A percentile compares a stretch with the other conserved stretches of the same genome.
Conservation (phyloP, 202 grass and related monocot genomes). For the Brachypodium distachyon region DNA sequence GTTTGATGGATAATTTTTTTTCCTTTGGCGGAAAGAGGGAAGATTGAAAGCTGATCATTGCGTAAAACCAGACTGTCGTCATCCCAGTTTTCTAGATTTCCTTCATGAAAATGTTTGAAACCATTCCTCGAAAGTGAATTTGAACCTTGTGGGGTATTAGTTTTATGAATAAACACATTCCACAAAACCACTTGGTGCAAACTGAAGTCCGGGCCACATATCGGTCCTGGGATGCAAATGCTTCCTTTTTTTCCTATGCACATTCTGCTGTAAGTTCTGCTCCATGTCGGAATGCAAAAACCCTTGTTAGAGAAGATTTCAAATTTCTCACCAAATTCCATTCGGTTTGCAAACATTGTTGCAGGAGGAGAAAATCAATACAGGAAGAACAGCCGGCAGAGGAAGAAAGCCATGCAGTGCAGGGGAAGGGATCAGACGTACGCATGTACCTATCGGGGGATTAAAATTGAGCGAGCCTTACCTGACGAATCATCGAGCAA, state of each 20-base stretch:
- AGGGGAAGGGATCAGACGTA: neutral
- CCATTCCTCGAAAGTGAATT: neutral
- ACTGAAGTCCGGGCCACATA: neutral
- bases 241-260: neutral
- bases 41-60: neutral
- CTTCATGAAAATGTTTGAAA: neutral
- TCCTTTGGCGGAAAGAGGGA: neutral
- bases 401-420: neutral
- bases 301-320: neutral
- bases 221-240: neutral
- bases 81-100: neutral
- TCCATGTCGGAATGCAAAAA: neutral
- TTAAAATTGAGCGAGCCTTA: neutral
- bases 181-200: neutral
- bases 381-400: neutral
- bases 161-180: neutral
- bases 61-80: neutral
- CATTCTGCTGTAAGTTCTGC: neutral
- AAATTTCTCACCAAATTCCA: neutral
- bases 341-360: neutral
- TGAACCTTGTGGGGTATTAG: neutral
- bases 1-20: neutral
- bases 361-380: neutral
- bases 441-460: neutral
- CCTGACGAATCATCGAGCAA: conserved; percentile 10